Evolutionary conservation across 2,329 filamentous ascomycete species (phyloP).

Genomic region (Microsporum audouinii): DNA sequence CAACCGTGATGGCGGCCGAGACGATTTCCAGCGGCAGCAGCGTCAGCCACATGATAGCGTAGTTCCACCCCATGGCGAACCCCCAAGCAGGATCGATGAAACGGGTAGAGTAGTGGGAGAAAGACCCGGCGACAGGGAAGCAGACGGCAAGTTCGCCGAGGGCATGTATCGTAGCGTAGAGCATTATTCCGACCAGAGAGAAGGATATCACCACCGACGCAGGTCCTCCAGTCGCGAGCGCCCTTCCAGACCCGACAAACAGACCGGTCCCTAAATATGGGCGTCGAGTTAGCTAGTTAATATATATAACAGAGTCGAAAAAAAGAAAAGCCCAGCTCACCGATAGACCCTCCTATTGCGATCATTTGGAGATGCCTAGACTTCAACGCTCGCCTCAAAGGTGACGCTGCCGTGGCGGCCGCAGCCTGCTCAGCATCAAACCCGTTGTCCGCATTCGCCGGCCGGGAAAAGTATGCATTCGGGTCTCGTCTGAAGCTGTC

Average conservation of each 20-base stretch:
- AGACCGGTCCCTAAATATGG: slow-evolving; percentile 53
- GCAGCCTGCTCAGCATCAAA: slow-evolving; percentile 22
- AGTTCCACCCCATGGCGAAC: slow-evolving; percentile 93
- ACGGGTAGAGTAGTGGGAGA: slow-evolving; percentile 80
- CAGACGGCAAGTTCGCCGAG: slow-evolving; percentile 83
- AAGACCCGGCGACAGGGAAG: slow-evolving; percentile 84
- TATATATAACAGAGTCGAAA: background rate
- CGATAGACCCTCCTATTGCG: slow-evolving; percentile 17
- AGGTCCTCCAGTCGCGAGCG: slow-evolving; percentile 61
- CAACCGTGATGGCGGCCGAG: slow-evolving; percentile 70
- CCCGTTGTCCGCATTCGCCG: slow-evolving; percentile 10
- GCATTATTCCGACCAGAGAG: slow-evolving; percentile 66
- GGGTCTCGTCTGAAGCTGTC: slow-evolving; percentile 23
- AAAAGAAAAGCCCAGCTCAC: slow-evolving; percentile 1
- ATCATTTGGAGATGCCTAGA: slow-evolving; percentile 20
- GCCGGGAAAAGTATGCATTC: slow-evolving; percentile 17
- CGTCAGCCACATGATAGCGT: slow-evolving; percentile 78
- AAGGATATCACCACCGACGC: slow-evolving; percentile 71
- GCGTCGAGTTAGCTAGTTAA: background rate
- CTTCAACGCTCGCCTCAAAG: slow-evolving; percentile 20
- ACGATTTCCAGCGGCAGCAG: slow-evolving; percentile 78
- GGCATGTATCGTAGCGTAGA: slow-evolving; percentile 85
- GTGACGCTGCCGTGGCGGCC: slow-evolving; percentile 19
- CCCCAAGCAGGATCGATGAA: slow-evolving; percentile 92
- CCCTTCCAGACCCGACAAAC: slow-evolving; percentile 70